A percentile compares a stretch with the other conserved stretches of the same genome.
phyloP scores from a whole-genome alignment of 1,284 basidiomycete genomes.

The Melampsora larici-populina region DNA sequence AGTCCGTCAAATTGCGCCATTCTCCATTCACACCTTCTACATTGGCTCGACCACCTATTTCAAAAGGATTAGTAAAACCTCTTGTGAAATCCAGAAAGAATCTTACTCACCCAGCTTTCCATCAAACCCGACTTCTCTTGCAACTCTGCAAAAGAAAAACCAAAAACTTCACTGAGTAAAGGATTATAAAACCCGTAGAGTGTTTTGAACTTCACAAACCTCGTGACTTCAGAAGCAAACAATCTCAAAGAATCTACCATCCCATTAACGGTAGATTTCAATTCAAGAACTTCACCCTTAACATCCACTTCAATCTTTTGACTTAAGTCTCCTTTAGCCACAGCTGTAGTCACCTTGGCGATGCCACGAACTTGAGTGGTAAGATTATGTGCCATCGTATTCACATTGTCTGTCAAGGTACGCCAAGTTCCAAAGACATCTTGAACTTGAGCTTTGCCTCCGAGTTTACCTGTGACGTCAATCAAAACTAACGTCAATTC shows the following conservation, averaged over 20 bases:
- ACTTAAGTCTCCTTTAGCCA: conserved; percentile 54
- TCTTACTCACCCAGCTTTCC: conserved; percentile 53
- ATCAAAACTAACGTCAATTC: conserved; percentile 50
- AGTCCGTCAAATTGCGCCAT: conserved; percentile 76
- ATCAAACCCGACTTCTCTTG: conserved; percentile 54
- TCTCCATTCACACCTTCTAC: conserved; percentile 54
- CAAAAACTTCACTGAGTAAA: not conserved
- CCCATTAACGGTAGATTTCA: conserved; percentile 55
- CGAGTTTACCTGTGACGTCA: conserved; percentile 54
- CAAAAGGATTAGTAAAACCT: not conserved
- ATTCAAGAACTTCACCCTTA: conserved; percentile 54
- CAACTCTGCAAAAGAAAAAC: conserved; percentile 66
- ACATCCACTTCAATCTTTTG: conserved; percentile 55
- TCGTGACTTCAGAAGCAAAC: conserved; percentile 54
- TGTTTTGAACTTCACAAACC: not conserved
- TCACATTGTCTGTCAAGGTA: conserved; percentile 56
- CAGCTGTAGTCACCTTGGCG: conserved; percentile 54
- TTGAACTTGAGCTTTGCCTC: conserved; percentile 56
- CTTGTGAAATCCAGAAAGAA: conserved; percentile 51
- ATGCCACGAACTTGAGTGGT: conserved; percentile 51
- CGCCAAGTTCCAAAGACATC: conserved; percentile 58
- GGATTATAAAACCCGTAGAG: not conserved
- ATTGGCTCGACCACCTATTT: conserved; percentile 51
- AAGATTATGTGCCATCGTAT: conserved; percentile 54
- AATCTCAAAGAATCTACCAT: conserved; percentile 54